phyloP scores from a whole-genome alignment of 768 basidiomycete species.

The Lepiota brunneoincarnata region DNA sequence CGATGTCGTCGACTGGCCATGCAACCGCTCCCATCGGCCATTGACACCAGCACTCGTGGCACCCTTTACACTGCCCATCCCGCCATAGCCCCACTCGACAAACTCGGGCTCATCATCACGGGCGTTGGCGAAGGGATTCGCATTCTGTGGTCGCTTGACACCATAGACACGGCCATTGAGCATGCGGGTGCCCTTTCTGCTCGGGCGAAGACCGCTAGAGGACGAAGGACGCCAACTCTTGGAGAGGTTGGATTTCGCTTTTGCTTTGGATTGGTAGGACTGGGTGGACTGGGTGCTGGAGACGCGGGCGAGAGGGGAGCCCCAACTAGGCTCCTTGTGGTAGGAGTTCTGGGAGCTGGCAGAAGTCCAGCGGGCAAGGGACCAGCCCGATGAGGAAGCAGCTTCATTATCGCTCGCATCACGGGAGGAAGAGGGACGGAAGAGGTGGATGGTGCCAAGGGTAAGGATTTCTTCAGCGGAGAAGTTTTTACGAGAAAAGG shows the following conservation, averaged over 20 bases:
- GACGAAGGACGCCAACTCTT: slow-evolving; percentile 12
- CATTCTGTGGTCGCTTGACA: slow-evolving; percentile 31
- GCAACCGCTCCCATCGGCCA: slow-evolving; percentile 22
- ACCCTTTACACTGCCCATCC: slow-evolving; percentile 66
- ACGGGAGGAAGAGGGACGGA: slow-evolving; percentile 31
- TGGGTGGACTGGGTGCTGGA: slow-evolving; percentile 32
- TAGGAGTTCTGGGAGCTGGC: slow-evolving; percentile 14
- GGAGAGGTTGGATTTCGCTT: slow-evolving; percentile 16
- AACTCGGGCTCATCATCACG: slow-evolving; percentile 77
- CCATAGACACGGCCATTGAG: slow-evolving; percentile 89
- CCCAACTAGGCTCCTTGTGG: slow-evolving; percentile 17
- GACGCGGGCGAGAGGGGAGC: slow-evolving; percentile 30
- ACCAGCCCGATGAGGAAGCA: slow-evolving; percentile 21
- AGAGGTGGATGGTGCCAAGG: slow-evolving; percentile 36
- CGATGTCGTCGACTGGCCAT: slow-evolving; percentile 4
- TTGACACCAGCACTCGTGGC: slow-evolving; percentile 35
- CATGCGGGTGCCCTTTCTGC: slow-evolving; percentile 56
- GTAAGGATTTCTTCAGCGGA: slow-evolving; percentile 34
- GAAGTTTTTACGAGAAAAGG: slow-evolving; percentile 23
- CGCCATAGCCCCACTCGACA: slow-evolving; percentile 91
- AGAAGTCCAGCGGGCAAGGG: slow-evolving; percentile 29
- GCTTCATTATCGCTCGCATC: slow-evolving; percentile 18
- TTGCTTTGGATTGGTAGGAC: slow-evolving; percentile 20
- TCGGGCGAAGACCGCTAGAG: slow-evolving; percentile 11
- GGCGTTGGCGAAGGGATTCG: slow-evolving; percentile 63